Conservation (phyloP, 345 rosid genomes). For the Rhodamnia argentea region DNA sequence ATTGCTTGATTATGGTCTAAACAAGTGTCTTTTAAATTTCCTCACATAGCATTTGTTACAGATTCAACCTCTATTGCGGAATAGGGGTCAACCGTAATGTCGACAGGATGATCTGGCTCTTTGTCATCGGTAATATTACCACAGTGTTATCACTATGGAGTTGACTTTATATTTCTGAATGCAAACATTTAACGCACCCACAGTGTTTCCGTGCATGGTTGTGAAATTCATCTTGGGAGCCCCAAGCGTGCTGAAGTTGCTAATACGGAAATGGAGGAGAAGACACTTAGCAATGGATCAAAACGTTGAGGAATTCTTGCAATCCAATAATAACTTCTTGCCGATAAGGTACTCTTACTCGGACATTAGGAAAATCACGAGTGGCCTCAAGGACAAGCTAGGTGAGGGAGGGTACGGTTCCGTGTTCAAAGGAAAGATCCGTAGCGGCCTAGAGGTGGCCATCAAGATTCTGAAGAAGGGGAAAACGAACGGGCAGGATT, state of each 20-base stretch:
- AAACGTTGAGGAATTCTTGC: background rate
- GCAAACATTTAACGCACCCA: background rate
- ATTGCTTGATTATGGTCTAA: background rate
- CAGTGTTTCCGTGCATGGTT: background rate
- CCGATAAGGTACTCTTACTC: background rate
- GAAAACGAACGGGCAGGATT: background rate
- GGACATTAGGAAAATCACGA: background rate
- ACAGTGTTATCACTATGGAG: background rate
- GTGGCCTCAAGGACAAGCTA: background rate
- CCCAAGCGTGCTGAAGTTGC: background rate
- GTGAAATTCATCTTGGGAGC: background rate
- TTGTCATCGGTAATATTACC: background rate
- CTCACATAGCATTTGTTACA: background rate
- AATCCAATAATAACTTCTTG: background rate
- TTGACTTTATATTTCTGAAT: too few relatives aligned
- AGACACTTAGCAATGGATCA: background rate
- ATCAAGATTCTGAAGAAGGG: background rate
- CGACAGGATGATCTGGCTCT: background rate
- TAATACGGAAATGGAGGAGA: background rate
- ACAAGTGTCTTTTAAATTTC: background rate
- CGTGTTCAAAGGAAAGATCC: background rate
- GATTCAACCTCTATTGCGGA: background rate
- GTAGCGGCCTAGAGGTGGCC: background rate
- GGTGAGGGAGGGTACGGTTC: background rate
- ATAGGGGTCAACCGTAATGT: too few relatives aligned